Percentiles rank a stretch among this genome's conserved stretches.
These are phyloP conservation scores for Pseudocercospora eumusae DNA, from an alignment of 2,329 filamentous ascomycete species.

Conservation along the genomic window DNA sequence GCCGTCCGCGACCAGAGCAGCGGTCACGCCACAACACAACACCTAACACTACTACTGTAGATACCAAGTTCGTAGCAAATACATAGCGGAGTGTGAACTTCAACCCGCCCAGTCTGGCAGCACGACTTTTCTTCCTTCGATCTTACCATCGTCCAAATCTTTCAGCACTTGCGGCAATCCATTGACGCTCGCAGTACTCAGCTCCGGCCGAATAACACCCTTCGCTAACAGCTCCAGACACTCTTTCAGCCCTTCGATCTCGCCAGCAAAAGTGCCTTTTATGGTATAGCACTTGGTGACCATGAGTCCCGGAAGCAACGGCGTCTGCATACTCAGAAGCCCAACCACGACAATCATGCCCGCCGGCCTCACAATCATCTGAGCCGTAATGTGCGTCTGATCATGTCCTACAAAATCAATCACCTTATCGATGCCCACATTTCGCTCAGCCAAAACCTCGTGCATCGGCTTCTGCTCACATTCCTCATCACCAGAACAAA, in stretches of 20 bases:
- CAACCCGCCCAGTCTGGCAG: conserved; percentile 29
- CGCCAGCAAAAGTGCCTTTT: conserved; percentile 46
- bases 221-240: conserved; percentile 42
- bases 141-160: conserved; percentile 42
- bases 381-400: conserved; percentile 27
- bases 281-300: conserved; percentile 27
- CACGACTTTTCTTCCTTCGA: conserved; percentile 37
- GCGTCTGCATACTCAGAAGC: conserved; percentile 22
- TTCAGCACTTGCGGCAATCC: conserved; percentile 42
- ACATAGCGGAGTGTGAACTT: background rate
- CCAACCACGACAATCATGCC: conserved; percentile 31
- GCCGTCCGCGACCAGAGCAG: background rate
- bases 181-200: conserved; percentile 39
- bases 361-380: conserved; percentile 26
- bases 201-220: conserved; percentile 41
- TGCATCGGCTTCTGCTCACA: conserved; percentile 18
- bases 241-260: conserved; percentile 43
- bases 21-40: too few relatives aligned
- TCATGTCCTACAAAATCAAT: conserved; percentile 33
- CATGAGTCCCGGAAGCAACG: conserved; percentile 23
- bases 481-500: conserved; percentile 7
- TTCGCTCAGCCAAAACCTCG: conserved; percentile 23
- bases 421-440: conserved; percentile 29
- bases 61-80: background rate
- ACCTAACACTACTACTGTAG: too few relatives aligned